These are phyloP conservation scores for Plasmodium blacklocki DNA, from an alignment of 169 alveolate genomes.

Conservation along the genomic window DNA sequence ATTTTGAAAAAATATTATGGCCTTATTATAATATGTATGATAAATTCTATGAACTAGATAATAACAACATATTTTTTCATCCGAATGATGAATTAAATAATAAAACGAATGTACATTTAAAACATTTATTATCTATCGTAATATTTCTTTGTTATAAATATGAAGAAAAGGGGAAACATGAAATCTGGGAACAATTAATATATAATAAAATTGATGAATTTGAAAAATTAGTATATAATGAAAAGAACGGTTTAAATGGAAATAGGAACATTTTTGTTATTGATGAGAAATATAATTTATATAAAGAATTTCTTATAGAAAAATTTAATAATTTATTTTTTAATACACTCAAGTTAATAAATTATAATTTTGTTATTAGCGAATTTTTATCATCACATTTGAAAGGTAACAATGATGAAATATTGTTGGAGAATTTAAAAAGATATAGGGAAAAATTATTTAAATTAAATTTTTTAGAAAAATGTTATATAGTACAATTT, in stretches of 20 bases:
- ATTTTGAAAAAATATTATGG: slow-evolving; percentile 72
- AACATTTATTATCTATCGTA: slow-evolving; percentile 53
- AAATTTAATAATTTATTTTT: slow-evolving; percentile 66
- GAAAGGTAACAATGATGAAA: not conserved
- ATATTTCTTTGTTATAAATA: slow-evolving; percentile 74
- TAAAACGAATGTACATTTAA: slow-evolving; percentile 21
- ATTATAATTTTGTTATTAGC: slow-evolving; percentile 64
- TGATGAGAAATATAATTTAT: slow-evolving; percentile 46
- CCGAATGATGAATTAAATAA: not conserved
- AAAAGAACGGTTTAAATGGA: slow-evolving; percentile 9
- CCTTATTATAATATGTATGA: slow-evolving; percentile 61
- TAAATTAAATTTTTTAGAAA: slow-evolving; percentile 57
- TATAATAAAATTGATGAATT: slow-evolving; percentile 67
- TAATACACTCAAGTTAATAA: slow-evolving; percentile 55
- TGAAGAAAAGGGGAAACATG: slow-evolving; percentile 74
- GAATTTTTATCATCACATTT: not conserved
- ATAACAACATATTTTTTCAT: slow-evolving; percentile 44
- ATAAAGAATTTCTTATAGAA: slow-evolving; percentile 54
- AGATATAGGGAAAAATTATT: slow-evolving; percentile 12
- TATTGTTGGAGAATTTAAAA: not conserved
- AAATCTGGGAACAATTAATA: slow-evolving; percentile 74
- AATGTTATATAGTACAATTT: slow-evolving; percentile 43
- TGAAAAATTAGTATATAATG: slow-evolving; percentile 62
- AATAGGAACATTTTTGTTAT: slow-evolving; percentile 9
- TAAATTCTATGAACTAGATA: slow-evolving; percentile 13